Conservation (phyloP, 2,329 filamentous ascomycete genomes). For the Fusarium piperis region DNA sequence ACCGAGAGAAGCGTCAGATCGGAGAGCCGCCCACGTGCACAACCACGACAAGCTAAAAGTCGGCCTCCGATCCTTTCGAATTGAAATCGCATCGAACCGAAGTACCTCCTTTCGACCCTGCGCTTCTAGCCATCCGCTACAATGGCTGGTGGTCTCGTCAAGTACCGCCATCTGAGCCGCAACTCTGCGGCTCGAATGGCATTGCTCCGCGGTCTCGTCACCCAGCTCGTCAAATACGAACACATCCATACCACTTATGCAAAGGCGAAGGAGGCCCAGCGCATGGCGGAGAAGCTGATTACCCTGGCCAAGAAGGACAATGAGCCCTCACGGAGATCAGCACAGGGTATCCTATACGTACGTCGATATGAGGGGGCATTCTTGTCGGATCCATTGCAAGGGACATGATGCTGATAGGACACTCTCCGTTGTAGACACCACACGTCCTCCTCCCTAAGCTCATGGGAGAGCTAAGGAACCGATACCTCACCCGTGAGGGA, state of each 20-base stretch:
- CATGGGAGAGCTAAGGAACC: conserved; percentile 81
- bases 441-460: conserved; percentile 82
- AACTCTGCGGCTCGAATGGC: conserved; percentile 89
- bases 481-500: conserved; percentile 82
- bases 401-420: conserved; percentile 16
- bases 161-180: conserved; percentile 89
- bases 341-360: conserved; percentile 88
- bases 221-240: conserved; percentile 92
- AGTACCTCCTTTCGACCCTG: neutral
- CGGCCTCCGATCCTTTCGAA: neutral
- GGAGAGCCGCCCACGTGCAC: conserved; percentile 20
- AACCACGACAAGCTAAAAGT: conserved; percentile 6
- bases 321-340: conserved; percentile 77
- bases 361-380: conserved; percentile 46
- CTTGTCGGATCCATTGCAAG: neutral
- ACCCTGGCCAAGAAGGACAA: conserved; percentile 95
- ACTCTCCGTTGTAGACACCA: conserved; percentile 63
- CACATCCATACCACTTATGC: conserved; percentile 94
- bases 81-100: neutral
- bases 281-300: conserved; percentile 92
- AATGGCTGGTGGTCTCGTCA: conserved; percentile 88
- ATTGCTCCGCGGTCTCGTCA: conserved; percentile 93
- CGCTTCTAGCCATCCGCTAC: conserved; percentile 29
- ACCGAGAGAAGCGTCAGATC: conserved; percentile 14
- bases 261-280: conserved; percentile 97